phyloP scores from a whole-genome alignment of 345 rosid genomes.

The Microcos paniculata region DNA sequence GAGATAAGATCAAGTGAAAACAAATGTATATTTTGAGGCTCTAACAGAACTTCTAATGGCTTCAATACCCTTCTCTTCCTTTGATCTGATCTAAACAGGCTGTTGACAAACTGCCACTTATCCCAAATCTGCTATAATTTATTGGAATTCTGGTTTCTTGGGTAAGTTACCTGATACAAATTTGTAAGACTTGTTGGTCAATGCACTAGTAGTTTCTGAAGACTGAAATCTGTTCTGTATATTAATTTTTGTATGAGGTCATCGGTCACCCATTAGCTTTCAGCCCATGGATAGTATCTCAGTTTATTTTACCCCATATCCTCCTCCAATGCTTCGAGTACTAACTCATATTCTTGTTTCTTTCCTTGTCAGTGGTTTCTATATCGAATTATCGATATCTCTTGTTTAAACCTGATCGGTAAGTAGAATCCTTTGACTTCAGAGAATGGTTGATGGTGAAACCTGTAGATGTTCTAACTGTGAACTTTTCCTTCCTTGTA shows the following conservation, averaged over 20 bases:
- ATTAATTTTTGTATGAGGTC: background rate
- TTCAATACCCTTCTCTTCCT: background rate
- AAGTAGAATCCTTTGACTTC: constrained; percentile 28
- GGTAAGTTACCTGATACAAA: constrained; percentile 39
- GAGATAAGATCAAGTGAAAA: no score
- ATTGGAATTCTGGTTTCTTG: constrained; percentile 74
- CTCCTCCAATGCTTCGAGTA: background rate
- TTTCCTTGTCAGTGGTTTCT: constrained; percentile 69
- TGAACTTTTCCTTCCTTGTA: constrained; percentile 18
- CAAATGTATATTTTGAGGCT: no score
- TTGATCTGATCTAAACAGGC: constrained; percentile 36
- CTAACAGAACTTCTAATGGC: constrained; percentile 7
- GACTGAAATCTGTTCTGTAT: background rate
- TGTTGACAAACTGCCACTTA: constrained; percentile 73
- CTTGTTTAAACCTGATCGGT: constrained; percentile 88
- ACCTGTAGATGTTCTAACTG: background rate
- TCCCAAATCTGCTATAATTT: constrained; percentile 65
- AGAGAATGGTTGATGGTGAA: constrained; percentile 9
- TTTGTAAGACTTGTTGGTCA: background rate
- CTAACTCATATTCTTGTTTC: constrained; percentile 19
- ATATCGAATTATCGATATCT: constrained; percentile 93
- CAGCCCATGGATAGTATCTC: background rate
- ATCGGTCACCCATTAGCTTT: background rate
- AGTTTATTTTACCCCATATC: background rate
- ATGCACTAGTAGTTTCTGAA: background rate